Evolutionary conservation across 495 filamentous ascomycete genomes (phyloP).

Genomic region (Annulohypoxylon stygium): DNA sequence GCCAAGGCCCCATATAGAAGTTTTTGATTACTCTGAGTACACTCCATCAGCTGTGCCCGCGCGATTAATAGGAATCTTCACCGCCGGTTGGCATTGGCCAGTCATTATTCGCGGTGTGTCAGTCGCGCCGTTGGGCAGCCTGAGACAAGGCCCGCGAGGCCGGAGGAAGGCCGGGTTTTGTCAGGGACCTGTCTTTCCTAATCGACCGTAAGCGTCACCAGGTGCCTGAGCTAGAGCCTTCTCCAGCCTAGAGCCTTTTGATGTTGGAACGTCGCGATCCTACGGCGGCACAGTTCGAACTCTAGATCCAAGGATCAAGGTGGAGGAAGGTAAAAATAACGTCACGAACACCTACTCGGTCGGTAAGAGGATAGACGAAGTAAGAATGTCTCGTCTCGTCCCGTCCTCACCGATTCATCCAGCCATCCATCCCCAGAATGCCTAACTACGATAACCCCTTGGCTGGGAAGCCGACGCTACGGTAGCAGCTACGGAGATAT

Average conservation of each 20-base stretch:
- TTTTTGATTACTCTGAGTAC: constrained; percentile 37
- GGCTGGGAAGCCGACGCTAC: constrained; percentile 29
- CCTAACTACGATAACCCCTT: constrained; percentile 33
- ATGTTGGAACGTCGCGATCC: constrained; percentile 24
- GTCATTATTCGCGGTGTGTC: constrained; percentile 30
- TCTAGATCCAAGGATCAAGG: constrained; percentile 1
- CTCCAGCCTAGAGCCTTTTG: constrained; percentile 4
- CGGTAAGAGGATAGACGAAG: not conserved
- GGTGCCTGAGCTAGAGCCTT: constrained; percentile 27
- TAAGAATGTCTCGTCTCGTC: not conserved
- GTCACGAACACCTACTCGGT: not conserved
- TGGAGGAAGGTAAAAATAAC: constrained; percentile 10
- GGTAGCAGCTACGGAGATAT: constrained; percentile 44
- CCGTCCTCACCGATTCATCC: constrained; percentile 14
- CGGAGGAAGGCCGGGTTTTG: constrained; percentile 27
- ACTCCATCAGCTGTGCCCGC: constrained; percentile 37
- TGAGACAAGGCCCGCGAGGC: constrained; percentile 34
- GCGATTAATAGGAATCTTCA: constrained; percentile 29
- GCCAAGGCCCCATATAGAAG: constrained; percentile 34
- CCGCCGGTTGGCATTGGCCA: constrained; percentile 35
- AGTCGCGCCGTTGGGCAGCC: constrained; percentile 34
- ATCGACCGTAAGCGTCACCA: constrained; percentile 3
- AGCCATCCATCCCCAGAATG: constrained; percentile 5
- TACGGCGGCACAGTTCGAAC: constrained; percentile 33
- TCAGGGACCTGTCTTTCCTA: constrained; percentile 9